A percentile compares a stretch with the other conserved stretches of the same genome.
These are phyloP conservation scores for Pulveroboletus sp. DNA, from an alignment of 768 basidiomycete species.

Conservation along the genomic window DNA sequence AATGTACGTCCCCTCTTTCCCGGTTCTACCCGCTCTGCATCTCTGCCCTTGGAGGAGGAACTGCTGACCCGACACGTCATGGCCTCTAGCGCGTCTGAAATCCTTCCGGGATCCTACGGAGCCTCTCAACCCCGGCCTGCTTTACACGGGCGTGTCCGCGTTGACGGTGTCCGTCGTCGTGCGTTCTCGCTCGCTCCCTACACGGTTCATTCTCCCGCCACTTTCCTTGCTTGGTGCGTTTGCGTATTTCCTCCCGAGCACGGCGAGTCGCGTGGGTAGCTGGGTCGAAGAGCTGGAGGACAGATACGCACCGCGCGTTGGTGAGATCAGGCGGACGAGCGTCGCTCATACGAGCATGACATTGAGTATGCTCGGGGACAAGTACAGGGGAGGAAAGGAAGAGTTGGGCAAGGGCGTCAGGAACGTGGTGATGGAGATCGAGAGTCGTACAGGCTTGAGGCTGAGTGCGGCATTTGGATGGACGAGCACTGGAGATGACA, in stretches of 20 bases:
- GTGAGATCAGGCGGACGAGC: constrained; percentile 62
- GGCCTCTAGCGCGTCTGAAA: constrained; percentile 66
- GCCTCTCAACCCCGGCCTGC: constrained; percentile 78
- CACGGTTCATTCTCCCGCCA: constrained; percentile 74
- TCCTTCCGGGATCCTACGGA: constrained; percentile 77
- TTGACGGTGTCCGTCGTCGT: constrained; percentile 85
- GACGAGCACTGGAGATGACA: constrained; percentile 20
- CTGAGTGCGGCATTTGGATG: constrained; percentile 55
- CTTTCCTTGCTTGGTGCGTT: constrained; percentile 63
- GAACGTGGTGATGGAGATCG: constrained; percentile 48
- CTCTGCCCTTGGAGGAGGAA: no score
- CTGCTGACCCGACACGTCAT: background rate
- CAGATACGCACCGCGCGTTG: constrained; percentile 59
- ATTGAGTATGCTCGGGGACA: constrained; percentile 52
- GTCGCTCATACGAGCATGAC: constrained; percentile 57
- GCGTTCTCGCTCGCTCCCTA: constrained; percentile 65
- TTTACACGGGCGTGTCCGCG: constrained; percentile 86
- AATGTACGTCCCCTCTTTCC: constrained; percentile 66
- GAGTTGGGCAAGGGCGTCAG: constrained; percentile 42
- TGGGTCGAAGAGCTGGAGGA: constrained; percentile 72
- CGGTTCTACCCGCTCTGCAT: no score
- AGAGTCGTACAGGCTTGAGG: constrained; percentile 71
- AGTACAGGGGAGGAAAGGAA: constrained; percentile 42
- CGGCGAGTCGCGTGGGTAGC: constrained; percentile 59
- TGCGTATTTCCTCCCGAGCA: constrained; percentile 84